Evolutionary conservation across 306 rosid species (phyloP).

Genomic region (Lablab purpureus): DNA sequence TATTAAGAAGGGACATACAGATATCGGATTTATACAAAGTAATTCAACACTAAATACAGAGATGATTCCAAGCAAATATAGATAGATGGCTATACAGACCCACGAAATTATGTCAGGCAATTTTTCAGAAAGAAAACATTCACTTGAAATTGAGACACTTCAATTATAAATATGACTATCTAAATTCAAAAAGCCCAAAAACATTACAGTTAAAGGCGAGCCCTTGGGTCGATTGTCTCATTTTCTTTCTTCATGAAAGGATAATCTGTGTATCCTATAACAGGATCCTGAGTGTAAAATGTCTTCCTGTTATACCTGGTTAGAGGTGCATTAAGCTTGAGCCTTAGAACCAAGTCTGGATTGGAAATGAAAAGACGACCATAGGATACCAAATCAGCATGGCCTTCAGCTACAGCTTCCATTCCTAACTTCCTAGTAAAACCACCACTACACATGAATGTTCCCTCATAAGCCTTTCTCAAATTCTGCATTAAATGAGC

Average conservation of each 20-base stretch:
- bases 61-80: background rate
- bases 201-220: conserved; percentile 63
- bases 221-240: conserved; percentile 27
- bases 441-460: conserved; percentile 90
- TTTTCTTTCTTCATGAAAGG: conserved; percentile 58
- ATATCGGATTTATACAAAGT: background rate
- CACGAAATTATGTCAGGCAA: background rate
- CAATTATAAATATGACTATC: conserved; percentile 3
- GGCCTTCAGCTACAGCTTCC: conserved; percentile 70
- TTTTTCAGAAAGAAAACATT: conserved; percentile 3
- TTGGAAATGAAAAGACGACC: conserved; percentile 83
- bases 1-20: background rate
- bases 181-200: background rate
- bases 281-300: conserved; percentile 86
- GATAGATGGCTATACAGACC: background rate
- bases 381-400: conserved; percentile 78
- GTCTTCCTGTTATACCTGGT: conserved; percentile 74
- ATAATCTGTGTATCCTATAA: conserved; percentile 84
- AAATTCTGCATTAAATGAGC: conserved; percentile 61
- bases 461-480: conserved; percentile 71
- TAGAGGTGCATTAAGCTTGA: conserved; percentile 71
- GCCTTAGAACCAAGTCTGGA: conserved; percentile 75
- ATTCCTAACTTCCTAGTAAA: conserved; percentile 77
- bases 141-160: conserved; percentile 2
- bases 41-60: background rate